phyloP scores from a whole-genome alignment of 352 stramenopile genomes.

The Globisporangium megalacanthum region DNA sequence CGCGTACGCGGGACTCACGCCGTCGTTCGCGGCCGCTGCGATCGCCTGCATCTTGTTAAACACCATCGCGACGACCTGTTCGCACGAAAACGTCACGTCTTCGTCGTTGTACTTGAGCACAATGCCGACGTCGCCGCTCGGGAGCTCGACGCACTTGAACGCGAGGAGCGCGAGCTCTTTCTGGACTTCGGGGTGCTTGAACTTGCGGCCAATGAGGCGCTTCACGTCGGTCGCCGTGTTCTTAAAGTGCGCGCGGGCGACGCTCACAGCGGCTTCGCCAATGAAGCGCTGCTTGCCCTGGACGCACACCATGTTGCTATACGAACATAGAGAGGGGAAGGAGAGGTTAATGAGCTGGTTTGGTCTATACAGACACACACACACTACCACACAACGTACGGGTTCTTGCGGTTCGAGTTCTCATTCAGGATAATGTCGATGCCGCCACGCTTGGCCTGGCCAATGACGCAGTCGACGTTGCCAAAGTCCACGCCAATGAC shows the following conservation, averaged over 20 bases:
- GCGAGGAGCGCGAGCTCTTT: slow-evolving; percentile 91
- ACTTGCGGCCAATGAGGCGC: slow-evolving; percentile 95
- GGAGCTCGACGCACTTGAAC: slow-evolving; percentile 89
- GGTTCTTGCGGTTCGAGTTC: slow-evolving; percentile 98
- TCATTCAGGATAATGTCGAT: slow-evolving; percentile 99
- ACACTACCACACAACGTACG: slow-evolving; percentile 43
- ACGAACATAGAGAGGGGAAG: not conserved
- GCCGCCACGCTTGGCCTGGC: slow-evolving; percentile 93
- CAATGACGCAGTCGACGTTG: slow-evolving; percentile 95
- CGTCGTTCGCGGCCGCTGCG: slow-evolving; percentile 89
- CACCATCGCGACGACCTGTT: slow-evolving; percentile 97
- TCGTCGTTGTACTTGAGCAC: slow-evolving; percentile 93
- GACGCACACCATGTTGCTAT: slow-evolving; percentile 80
- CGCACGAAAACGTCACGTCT: slow-evolving; percentile 88
- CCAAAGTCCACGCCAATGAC: slow-evolving; percentile 98
- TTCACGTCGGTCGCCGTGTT: slow-evolving; percentile 98
- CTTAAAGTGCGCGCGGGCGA: slow-evolving; percentile 95
- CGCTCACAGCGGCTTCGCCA: slow-evolving; percentile 86
- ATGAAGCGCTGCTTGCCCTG: slow-evolving; percentile 93
- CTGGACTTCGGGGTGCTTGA: slow-evolving; percentile 94
- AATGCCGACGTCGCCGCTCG: slow-evolving; percentile 86
- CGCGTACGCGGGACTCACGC: slow-evolving; percentile 84
- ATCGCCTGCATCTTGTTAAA: slow-evolving; percentile 96
- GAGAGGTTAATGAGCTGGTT: not conserved
- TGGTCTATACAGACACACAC: not conserved